A percentile compares a stretch with the other conserved stretches of the same genome.
These are phyloP conservation scores for Phytophthora sp. DNA, from an alignment of 352 stramenopile species.

Conservation along the genomic window DNA sequence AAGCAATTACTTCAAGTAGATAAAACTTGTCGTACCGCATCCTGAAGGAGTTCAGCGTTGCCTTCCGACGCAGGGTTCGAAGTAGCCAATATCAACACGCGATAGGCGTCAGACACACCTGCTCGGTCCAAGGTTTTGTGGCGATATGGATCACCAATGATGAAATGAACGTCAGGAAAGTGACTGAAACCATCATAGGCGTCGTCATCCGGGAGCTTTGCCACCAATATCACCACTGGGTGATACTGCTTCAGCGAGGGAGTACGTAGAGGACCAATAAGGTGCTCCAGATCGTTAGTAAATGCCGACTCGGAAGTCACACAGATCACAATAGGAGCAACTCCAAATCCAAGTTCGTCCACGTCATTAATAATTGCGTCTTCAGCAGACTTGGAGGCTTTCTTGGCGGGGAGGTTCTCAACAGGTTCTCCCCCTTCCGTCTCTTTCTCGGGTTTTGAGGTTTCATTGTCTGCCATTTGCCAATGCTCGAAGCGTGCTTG, in stretches of 20 bases:
- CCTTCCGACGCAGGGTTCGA: constrained; percentile 61
- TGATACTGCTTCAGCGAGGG: constrained; percentile 73
- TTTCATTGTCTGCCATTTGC: constrained; percentile 33
- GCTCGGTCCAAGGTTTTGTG: constrained; percentile 63
- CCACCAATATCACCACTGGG: constrained; percentile 71
- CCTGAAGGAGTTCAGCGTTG: constrained; percentile 73
- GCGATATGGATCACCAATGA: constrained; percentile 69
- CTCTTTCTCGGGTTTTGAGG: constrained; percentile 38
- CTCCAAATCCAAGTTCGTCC: constrained; percentile 49
- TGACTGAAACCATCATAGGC: constrained; percentile 71
- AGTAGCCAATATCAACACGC: constrained; percentile 77
- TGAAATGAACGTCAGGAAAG: constrained; percentile 77
- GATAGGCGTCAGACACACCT: constrained; percentile 66
- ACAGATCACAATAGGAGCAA: constrained; percentile 76
- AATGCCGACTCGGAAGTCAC: constrained; percentile 64
- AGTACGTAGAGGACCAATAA: constrained; percentile 75
- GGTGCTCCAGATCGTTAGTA: constrained; percentile 77
- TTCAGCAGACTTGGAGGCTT: constrained; percentile 29
- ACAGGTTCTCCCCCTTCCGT: constrained; percentile 22
- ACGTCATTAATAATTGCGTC: constrained; percentile 65
- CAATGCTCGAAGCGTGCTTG: constrained; percentile 41
- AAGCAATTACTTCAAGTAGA: not conserved
- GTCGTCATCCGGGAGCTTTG: constrained; percentile 61
- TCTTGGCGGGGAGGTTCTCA: constrained; percentile 15
- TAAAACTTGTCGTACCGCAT: constrained; percentile 50